Percentiles rank a stretch among this genome's conserved stretches.
Conservation (phyloP, 179 eudicot genomes). For the Beta lomatogona region DNA sequence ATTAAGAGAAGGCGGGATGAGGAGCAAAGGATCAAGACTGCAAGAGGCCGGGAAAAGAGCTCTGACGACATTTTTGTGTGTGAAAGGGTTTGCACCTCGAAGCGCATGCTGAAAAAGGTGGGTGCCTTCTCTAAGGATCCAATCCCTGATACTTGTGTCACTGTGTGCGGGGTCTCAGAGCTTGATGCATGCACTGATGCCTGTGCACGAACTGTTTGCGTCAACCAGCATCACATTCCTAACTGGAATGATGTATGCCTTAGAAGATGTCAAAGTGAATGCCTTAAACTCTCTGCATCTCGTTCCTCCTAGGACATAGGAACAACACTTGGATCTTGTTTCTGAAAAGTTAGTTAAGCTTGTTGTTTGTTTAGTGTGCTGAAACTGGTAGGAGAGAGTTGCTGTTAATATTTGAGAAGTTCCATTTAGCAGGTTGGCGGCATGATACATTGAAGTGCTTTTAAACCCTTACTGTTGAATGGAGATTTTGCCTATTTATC, state of each 20-base stretch:
- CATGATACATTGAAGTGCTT: background rate
- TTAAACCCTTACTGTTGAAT: no score
- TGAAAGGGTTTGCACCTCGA: constrained; percentile 87
- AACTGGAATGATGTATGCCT: constrained; percentile 90
- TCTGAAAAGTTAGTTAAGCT: background rate
- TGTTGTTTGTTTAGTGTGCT: background rate
- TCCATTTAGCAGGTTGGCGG: constrained; percentile 2
- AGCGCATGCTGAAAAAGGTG: constrained; percentile 87
- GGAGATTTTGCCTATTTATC: no score
- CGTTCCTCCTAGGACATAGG: background rate
- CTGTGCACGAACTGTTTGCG: constrained; percentile 83
- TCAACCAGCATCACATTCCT: constrained; percentile 90
- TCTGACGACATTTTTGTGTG: constrained; percentile 87
- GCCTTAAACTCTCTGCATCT: constrained; percentile 63
- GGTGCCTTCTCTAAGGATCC: constrained; percentile 90
- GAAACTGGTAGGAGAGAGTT: background rate
- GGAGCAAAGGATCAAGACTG: constrained; percentile 70
- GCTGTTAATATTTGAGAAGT: background rate
- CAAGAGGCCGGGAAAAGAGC: constrained; percentile 73
- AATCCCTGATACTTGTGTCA: constrained; percentile 76
- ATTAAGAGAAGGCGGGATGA: constrained; percentile 69
- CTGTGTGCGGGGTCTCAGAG: constrained; percentile 85
- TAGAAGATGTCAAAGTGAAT: constrained; percentile 80
- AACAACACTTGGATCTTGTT: background rate
- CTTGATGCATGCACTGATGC: constrained; percentile 92